A percentile compares a stretch with the other conserved stretches of the same genome.
Evolutionary conservation across 108 stramenopile species (phyloP).

Genomic region (Halocafeteria seosinensis): DNA sequence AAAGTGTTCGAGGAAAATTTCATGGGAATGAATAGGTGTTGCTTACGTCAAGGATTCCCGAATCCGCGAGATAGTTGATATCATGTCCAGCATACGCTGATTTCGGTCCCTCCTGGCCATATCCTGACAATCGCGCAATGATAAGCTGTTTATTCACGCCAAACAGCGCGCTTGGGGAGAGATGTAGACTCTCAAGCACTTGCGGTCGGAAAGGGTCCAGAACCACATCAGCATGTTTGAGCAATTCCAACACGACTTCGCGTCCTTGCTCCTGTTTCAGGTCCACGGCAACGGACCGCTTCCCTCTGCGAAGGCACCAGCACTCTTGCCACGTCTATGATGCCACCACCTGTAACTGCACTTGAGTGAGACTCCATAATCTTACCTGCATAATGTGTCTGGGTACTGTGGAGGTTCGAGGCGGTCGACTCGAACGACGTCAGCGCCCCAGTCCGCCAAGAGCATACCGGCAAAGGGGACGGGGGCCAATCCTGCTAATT

Average conservation of each 20-base stretch:
- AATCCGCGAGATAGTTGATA: neutral
- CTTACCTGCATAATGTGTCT: no score
- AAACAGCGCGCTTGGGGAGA: neutral
- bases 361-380: no score
- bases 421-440: neutral
- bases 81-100: neutral
- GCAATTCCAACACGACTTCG: neutral
- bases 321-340: no score
- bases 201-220: neutral
- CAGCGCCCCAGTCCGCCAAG: neutral
- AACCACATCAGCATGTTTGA: neutral
- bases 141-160: neutral
- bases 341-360: no score
- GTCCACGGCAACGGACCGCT: neutral
- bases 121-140: neutral
- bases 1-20: no score
- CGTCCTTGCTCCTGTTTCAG: neutral
- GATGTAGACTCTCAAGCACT: neutral
- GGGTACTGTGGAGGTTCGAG: neutral
- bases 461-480: neutral
- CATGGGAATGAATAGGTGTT: no score
- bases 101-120: neutral
- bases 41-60: neutral
- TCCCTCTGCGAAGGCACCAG: neutral
- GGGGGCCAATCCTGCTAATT: neutral